These are phyloP conservation scores for Blastomyces emzantsi DNA, from an alignment of 2,329 filamentous ascomycete genomes.

Conservation along the genomic window DNA sequence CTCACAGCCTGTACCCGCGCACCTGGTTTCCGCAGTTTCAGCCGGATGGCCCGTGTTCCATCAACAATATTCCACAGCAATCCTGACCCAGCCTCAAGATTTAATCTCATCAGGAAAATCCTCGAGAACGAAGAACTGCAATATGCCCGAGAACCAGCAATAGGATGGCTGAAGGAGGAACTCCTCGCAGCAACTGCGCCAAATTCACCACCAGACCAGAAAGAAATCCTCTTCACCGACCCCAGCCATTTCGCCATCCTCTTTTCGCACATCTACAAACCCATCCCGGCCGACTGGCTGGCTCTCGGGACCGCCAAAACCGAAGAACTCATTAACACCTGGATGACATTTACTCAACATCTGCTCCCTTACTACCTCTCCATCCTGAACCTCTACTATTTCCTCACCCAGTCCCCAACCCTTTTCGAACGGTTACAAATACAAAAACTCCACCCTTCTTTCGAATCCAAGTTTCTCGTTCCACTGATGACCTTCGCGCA, in stretches of 20 bases:
- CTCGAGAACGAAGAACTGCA: constrained; percentile 47
- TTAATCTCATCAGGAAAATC: constrained; percentile 47
- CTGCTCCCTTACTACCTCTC: constrained; percentile 43
- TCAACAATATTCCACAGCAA: constrained; percentile 41
- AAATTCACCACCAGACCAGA: constrained; percentile 7
- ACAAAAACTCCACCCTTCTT: constrained; percentile 26
- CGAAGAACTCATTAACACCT: constrained; percentile 19
- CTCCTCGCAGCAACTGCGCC: constrained; percentile 40
- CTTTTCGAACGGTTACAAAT: constrained; percentile 43
- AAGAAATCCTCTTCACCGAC: constrained; percentile 26
- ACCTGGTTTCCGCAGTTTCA: constrained; percentile 28
- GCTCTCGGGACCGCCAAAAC: constrained; percentile 19
- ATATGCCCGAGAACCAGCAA: constrained; percentile 48
- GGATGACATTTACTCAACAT: constrained; percentile 44
- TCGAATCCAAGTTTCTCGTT: constrained; percentile 26
- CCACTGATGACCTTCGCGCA: constrained; percentile 23
- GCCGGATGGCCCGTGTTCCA: constrained; percentile 31
- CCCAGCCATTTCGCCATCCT: constrained; percentile 34
- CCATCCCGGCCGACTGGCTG: constrained; percentile 30
- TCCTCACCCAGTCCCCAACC: constrained; percentile 43
- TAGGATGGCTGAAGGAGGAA: constrained; percentile 54
- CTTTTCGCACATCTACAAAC: constrained; percentile 42
- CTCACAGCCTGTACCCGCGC: constrained; percentile 29
- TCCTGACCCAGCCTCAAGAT: constrained; percentile 42
- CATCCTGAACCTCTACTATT: constrained; percentile 50